phyloP scores from a whole-genome alignment of 495 filamentous ascomycete genomes.

The Neurospora sp. region DNA sequence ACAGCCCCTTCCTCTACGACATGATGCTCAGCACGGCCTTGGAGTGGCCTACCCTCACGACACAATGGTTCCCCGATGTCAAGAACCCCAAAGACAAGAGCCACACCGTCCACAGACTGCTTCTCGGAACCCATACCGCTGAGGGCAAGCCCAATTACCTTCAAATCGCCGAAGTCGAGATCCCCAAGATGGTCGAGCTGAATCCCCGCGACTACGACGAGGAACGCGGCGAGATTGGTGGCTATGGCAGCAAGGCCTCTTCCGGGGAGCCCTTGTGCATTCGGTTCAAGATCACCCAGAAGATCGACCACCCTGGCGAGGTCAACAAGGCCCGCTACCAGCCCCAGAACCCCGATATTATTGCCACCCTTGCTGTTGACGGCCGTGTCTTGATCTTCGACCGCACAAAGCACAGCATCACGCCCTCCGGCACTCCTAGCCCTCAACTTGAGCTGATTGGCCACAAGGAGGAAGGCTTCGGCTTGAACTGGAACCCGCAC shows the following conservation, averaged over 20 bases:
- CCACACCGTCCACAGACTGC: slow-evolving; percentile 76
- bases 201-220: slow-evolving; percentile 80
- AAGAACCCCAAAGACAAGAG: slow-evolving; percentile 77
- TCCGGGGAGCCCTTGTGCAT: slow-evolving; percentile 45
- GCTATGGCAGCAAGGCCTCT: slow-evolving; percentile 62
- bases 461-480: slow-evolving; percentile 88
- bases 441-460: slow-evolving; percentile 78
- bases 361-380: slow-evolving; percentile 87
- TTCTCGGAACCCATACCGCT: slow-evolving; percentile 92
- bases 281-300: slow-evolving; percentile 84
- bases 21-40: slow-evolving; percentile 88
- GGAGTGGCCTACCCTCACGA: slow-evolving; percentile 96
- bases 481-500: slow-evolving; percentile 85
- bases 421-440: slow-evolving; percentile 58
- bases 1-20: slow-evolving; percentile 95
- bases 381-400: slow-evolving; percentile 87
- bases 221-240: slow-evolving; percentile 83
- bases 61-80: slow-evolving; percentile 96
- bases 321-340: slow-evolving; percentile 98
- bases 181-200: slow-evolving; percentile 68
- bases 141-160: slow-evolving; percentile 82
- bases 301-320: slow-evolving; percentile 91
- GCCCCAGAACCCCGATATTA: slow-evolving; percentile 94
- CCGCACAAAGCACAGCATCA: slow-evolving; percentile 79
- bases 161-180: slow-evolving; percentile 84